phyloP scores from a whole-genome alignment of 305 asterid genomes.

The Ajuga reptans region DNA sequence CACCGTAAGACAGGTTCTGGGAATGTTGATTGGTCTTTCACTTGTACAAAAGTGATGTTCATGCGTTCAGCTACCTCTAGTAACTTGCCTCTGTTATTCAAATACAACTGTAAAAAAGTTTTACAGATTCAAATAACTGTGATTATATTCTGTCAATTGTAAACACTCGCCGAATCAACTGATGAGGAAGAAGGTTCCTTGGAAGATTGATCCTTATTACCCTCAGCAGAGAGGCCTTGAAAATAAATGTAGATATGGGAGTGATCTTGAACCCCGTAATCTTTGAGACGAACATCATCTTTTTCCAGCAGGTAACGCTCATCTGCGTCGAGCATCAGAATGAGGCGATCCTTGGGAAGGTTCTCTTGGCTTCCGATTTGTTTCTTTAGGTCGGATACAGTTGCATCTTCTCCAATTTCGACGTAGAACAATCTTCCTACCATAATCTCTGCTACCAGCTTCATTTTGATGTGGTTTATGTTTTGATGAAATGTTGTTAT shows the following conservation, averaged over 20 bases:
- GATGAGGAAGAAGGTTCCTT: neutral
- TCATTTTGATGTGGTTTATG: no score
- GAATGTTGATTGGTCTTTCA: no score
- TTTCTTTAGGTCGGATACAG: constrained; percentile 44
- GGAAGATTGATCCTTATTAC: neutral
- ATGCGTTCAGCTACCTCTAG: neutral
- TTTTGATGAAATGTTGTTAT: no score
- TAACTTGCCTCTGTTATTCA: neutral
- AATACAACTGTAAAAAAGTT: neutral
- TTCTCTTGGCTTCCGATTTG: constrained; percentile 43
- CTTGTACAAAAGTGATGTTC: no score
- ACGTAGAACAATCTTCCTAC: constrained; percentile 43
- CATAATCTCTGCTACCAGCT: constrained; percentile 43
- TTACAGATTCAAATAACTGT: neutral
- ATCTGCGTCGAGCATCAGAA: constrained; percentile 34
- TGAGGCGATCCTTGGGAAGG: constrained; percentile 39
- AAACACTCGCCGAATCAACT: neutral
- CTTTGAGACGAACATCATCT: constrained; percentile 27
- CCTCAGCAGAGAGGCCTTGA: no score
- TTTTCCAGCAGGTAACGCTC: constrained; percentile 14
- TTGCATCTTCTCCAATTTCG: constrained; percentile 35
- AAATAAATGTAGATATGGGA: constrained; percentile 52
- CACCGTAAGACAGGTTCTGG: no score
- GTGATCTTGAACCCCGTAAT: constrained; percentile 43
- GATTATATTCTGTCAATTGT: neutral